Conservation (phyloP, 225 moss, liverwort and hornwort genomes). For the Physcomitrium patens region DNA sequence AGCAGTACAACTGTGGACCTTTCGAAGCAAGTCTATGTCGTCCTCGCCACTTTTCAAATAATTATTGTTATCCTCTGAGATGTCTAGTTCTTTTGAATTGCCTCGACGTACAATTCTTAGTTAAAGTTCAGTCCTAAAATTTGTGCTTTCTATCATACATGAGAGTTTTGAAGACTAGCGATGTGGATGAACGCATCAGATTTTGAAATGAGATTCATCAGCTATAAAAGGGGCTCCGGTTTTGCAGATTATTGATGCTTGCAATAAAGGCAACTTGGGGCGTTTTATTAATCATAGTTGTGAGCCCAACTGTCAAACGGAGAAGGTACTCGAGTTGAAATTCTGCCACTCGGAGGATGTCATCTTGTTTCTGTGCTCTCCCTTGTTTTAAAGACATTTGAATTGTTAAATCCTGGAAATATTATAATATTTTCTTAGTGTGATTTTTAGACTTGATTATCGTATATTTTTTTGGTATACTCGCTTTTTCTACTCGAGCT, state of each 20-base stretch:
- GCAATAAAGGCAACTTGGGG: conserved; percentile 78
- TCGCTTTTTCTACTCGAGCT: background rate
- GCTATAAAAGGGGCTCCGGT: background rate
- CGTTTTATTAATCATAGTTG: conserved; percentile 91
- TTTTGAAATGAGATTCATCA: background rate
- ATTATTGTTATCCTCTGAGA: no score
- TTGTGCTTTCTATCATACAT: background rate
- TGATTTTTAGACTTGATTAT: background rate
- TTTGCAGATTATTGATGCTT: conserved; percentile 82
- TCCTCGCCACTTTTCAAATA: background rate
- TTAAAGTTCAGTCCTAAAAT: background rate
- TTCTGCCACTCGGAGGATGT: background rate
- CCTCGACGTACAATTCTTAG: background rate
- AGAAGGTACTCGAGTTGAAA: conserved; percentile 55
- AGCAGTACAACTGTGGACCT: conserved; percentile 10
- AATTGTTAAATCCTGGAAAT: background rate
- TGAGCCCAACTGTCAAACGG: conserved; percentile 82
- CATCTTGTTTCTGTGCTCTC: conserved; percentile 6
- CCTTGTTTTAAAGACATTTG: background rate
- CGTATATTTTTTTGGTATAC: background rate
- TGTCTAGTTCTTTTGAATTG: background rate
- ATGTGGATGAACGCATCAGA: background rate
- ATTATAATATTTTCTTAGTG: background rate
- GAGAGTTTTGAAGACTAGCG: background rate
- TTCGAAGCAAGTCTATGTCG: background rate